Conservation (phyloP, 164 flowering plant genomes). For the Sedum album region DNA sequence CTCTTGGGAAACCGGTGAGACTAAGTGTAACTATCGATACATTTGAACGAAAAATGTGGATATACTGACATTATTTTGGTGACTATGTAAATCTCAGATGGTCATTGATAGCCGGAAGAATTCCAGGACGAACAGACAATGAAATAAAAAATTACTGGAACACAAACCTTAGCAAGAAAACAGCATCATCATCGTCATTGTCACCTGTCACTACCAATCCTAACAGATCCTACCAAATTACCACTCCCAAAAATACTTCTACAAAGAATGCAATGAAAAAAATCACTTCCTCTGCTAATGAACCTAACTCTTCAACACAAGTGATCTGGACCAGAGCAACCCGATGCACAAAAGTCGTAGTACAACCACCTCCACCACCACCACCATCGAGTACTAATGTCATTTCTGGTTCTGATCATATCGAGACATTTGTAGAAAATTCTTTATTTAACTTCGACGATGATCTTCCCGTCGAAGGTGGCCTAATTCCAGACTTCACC, state of each 20-base stretch:
- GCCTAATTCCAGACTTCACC: not conserved
- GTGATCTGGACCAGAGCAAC: not conserved
- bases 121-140: constrained; percentile 38
- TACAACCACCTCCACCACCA: not conserved
- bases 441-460: not conserved
- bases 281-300: not conserved
- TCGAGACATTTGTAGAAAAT: not conserved
- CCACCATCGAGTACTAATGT: not conserved
- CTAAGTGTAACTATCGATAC: too few relatives aligned
- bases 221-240: not conserved
- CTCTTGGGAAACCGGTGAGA: constrained; percentile 26
- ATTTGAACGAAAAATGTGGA: not conserved
- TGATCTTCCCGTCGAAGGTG: not conserved
- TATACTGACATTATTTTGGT: not conserved
- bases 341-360: not conserved
- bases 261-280: not conserved
- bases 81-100: constrained; percentile 16
- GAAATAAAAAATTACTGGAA: constrained; percentile 35
- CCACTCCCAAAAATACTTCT: not conserved
- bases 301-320: not conserved
- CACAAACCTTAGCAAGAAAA: constrained; percentile 24
- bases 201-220: not conserved
- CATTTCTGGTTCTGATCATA: not conserved
- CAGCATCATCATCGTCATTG: not conserved
- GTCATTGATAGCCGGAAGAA: constrained; percentile 37